Conservation (phyloP, 2,329 filamentous ascomycete genomes). For the Biscogniauxia marginata region DNA sequence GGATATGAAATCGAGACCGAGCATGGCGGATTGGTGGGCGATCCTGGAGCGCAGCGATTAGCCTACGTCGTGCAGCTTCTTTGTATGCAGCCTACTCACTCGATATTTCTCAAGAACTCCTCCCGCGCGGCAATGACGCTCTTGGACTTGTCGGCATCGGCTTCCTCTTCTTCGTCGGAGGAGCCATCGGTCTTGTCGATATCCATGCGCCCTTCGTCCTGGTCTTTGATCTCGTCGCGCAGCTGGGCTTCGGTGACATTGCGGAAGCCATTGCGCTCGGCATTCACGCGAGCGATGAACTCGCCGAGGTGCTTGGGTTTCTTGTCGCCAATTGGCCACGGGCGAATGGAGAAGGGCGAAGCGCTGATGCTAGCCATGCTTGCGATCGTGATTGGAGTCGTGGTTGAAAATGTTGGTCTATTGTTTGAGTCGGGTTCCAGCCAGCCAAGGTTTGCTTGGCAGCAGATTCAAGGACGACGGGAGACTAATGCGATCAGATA, state of each 20-base stretch:
- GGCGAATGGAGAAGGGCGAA: conserved; percentile 58
- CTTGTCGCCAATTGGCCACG: conserved; percentile 59
- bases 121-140: conserved; percentile 48
- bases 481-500: no score
- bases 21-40: conserved; percentile 60
- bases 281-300: conserved; percentile 76
- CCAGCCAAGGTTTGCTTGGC: no score
- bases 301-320: conserved; percentile 63
- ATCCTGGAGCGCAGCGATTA: conserved; percentile 35
- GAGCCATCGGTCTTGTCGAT: conserved; percentile 43
- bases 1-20: conserved; percentile 79
- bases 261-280: conserved; percentile 78
- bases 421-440: no score
- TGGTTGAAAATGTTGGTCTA: background rate
- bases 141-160: conserved; percentile 39
- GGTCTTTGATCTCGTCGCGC: conserved; percentile 60
- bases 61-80: conserved; percentile 1
- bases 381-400: background rate
- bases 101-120: conserved; percentile 57
- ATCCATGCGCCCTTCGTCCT: conserved; percentile 39
- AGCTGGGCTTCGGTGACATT: conserved; percentile 73
- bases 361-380: conserved; percentile 22
- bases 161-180: conserved; percentile 47
- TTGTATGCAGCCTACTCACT: conserved; percentile 40
- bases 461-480: no score